Base-by-base conservation (phyloP, 179 eudicot species). In the Beta macrorhiza region DNA sequence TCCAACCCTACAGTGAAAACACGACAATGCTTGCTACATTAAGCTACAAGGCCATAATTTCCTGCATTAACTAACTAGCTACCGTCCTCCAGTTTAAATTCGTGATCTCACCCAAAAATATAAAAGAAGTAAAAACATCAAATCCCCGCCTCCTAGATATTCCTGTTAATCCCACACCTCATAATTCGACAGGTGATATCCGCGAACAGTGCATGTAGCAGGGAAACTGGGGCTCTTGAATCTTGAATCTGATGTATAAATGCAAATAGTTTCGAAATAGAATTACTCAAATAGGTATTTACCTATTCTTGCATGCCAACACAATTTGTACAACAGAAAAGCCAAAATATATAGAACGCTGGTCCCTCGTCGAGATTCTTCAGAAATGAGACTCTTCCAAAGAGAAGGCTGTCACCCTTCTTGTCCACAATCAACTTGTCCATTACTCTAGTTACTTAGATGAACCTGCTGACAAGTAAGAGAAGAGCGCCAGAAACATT, bases 361-460 rank as follows among this genome's bases (percentile, higher is more conserved):
- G 83, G 83, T 64, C 83, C 83, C 67, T 76, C 52, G 52, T 65
- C 72, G 59, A 72, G 76, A 81, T 45, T 80, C 67, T 77, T 67
- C 63, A n/a, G 15, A 49, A 51, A 15, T 20, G 70, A 56, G 74
- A 72, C 67, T 19, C 78, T 63, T 72, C 79, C 78, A 78, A 74
- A 78, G 85, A 58, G 52, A 62, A 64, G 45, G 59, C 78, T 73
- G 51, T 64, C n/a, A 44, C 51, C 64, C 49, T 47, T 74, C 49
- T 47, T 74, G 75, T 71, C 83, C 70, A 70, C 82, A 56, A 56
- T 59, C 70, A 64, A 68, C 56, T 56, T 67, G 75, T 65, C 76
- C 73, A 81, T 20, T 42, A 53, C 64, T 17, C 68, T 15, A 37
- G 44, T 12, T 49, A 9, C 9, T 49, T 9, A 44, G 29, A 81